Evolutionary conservation across 371 early-diverging fungal species (phyloP).

Genomic region (Rhizopus delemar): DNA sequence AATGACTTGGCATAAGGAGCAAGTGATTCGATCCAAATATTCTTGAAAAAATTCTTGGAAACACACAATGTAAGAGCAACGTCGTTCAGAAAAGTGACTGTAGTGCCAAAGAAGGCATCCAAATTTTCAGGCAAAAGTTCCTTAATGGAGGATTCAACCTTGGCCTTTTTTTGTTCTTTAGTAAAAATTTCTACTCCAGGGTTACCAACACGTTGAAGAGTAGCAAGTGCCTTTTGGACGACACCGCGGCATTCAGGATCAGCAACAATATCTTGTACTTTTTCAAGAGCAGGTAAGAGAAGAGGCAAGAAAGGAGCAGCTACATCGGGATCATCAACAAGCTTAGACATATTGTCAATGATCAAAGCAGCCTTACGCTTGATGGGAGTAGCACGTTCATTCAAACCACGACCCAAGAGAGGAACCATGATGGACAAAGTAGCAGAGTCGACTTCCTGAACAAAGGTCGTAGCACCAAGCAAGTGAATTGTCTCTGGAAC

Average conservation of each 20-base stretch:
- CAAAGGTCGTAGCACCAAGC: conserved; percentile 73
- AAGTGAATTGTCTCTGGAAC: conserved; percentile 67
- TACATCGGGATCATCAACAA: conserved; percentile 76
- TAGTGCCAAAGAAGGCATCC: conserved; percentile 40
- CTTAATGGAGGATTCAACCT: conserved; percentile 40
- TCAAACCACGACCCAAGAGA: conserved; percentile 73
- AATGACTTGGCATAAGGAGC: conserved; percentile 61
- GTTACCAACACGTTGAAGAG: conserved; percentile 37
- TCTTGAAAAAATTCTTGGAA: conserved; percentile 37
- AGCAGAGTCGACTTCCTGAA: conserved; percentile 75
- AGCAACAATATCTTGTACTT: conserved; percentile 73
- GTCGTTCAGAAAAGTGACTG: conserved; percentile 35
- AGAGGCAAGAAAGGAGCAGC: conserved; percentile 81
- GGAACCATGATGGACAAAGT: conserved; percentile 83
- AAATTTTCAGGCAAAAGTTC: conserved; percentile 39
- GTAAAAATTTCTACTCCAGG: conserved; percentile 30
- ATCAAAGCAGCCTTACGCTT: conserved; percentile 84
- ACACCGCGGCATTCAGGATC: conserved; percentile 80
- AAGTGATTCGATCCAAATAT: conserved; percentile 43
- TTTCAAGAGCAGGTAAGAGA: conserved; percentile 76
- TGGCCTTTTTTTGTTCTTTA: conserved; percentile 47
- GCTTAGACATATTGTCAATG: conserved; percentile 85
- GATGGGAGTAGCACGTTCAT: conserved; percentile 62
- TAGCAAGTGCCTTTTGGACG: conserved; percentile 49
- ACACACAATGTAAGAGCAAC: conserved; percentile 38